Evolutionary conservation across 768 basidiomycete species (phyloP).

Genomic region (Pleurotus platypus): DNA sequence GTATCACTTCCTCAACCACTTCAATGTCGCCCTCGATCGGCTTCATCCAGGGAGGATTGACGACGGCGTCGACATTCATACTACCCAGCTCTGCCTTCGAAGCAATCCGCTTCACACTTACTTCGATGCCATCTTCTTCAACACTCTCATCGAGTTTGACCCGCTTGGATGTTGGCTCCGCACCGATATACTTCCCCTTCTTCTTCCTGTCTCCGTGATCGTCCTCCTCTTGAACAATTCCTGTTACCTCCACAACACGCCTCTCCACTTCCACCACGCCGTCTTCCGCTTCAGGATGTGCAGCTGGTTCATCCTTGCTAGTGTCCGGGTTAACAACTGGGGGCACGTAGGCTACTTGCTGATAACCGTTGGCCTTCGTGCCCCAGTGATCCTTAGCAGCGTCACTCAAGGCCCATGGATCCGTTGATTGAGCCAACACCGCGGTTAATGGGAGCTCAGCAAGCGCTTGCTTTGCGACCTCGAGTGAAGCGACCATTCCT

Average conservation of each 20-base stretch:
- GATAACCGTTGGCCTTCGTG: constrained; percentile 36
- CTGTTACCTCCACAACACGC: constrained; percentile 2
- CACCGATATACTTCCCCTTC: not conserved
- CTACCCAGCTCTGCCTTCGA: constrained; percentile 17
- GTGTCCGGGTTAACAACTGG: constrained; percentile 7
- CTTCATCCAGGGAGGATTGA: constrained; percentile 13
- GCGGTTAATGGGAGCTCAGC: constrained; percentile 51
- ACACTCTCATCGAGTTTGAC: constrained; percentile 13
- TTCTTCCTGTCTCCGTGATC: not conserved
- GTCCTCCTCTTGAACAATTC: not conserved
- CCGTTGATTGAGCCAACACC: constrained; percentile 33
- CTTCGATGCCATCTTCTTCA: constrained; percentile 30
- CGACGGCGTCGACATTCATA: constrained; percentile 21
- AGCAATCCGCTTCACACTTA: constrained; percentile 27
- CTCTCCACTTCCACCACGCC: constrained; percentile 1
- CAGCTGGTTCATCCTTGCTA: constrained; percentile 3
- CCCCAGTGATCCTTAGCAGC: constrained; percentile 52
- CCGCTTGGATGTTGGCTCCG: constrained; percentile 14
- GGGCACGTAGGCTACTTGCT: constrained; percentile 11
- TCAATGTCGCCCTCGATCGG: not conserved
- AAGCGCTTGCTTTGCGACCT: constrained; percentile 35
- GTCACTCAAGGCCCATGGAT: constrained; percentile 48
- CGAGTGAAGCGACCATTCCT: constrained; percentile 42
- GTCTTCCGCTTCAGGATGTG: constrained; percentile 6
- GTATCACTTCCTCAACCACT: not conserved